Evolutionary conservation across 2,329 filamentous ascomycete genomes (phyloP).

Genomic region (Calonectria fujianensis): DNA sequence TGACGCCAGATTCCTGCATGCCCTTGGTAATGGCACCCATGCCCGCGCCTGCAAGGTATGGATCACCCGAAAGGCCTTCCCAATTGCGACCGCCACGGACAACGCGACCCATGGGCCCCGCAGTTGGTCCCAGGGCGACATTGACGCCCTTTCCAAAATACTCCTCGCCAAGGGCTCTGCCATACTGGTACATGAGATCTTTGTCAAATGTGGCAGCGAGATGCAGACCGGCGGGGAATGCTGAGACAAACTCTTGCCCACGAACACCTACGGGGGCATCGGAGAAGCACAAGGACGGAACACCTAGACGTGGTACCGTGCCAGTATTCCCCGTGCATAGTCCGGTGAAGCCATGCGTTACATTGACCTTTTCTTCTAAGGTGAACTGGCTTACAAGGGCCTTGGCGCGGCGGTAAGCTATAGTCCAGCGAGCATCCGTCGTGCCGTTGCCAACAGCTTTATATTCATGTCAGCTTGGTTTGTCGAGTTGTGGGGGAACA

Average conservation of each 20-base stretch:
- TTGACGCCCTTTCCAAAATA: constrained; percentile 86
- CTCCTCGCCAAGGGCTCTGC: constrained; percentile 73
- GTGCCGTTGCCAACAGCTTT: constrained; percentile 5
- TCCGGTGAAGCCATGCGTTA: constrained; percentile 92
- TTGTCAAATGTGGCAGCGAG: constrained; percentile 89
- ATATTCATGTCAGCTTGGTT: background rate
- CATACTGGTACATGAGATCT: constrained; percentile 75
- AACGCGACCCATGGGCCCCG: constrained; percentile 67
- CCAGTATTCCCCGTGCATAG: constrained; percentile 87
- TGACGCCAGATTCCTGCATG: constrained; percentile 87
- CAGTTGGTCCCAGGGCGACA: constrained; percentile 75
- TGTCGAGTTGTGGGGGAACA: background rate
- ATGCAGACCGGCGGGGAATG: constrained; percentile 86
- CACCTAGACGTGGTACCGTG: constrained; percentile 80
- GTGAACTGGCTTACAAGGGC: constrained; percentile 90
- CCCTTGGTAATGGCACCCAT: constrained; percentile 85
- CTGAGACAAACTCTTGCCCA: constrained; percentile 85
- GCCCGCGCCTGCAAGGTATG: constrained; percentile 82
- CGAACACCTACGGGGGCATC: constrained; percentile 90
- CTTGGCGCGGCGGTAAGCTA: constrained; percentile 84
- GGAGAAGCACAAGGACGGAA: constrained; percentile 87
- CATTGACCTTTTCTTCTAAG: constrained; percentile 91
- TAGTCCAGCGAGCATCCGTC: constrained; percentile 74
- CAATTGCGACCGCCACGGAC: constrained; percentile 74
- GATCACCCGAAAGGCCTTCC: constrained; percentile 83